Conservation (phyloP, 345 rosid genomes). For the Citrus glauca region DNA sequence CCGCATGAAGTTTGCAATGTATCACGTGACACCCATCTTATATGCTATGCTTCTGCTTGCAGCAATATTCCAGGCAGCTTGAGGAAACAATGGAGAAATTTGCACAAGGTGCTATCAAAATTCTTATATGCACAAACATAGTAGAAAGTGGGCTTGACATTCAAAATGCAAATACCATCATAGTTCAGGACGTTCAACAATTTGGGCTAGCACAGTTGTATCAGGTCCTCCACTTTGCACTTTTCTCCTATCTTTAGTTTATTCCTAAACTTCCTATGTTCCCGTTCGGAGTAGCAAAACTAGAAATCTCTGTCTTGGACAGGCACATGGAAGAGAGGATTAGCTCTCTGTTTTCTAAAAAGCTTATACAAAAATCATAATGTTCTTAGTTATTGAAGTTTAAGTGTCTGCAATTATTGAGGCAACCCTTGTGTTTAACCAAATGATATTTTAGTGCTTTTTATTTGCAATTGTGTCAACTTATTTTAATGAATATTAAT, state of each 20-base stretch:
- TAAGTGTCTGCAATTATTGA: background rate
- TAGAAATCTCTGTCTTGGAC: background rate
- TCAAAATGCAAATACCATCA: conserved; percentile 91
- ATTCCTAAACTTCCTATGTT: background rate
- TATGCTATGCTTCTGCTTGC: conserved; percentile 28
- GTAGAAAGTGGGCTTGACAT: conserved; percentile 98
- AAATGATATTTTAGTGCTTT: background rate
- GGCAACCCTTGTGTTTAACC: no score
- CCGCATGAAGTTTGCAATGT: background rate
- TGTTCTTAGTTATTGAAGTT: background rate
- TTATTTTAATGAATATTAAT: background rate
- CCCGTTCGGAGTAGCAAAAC: background rate
- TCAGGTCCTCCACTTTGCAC: conserved; percentile 51
- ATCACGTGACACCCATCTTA: background rate
- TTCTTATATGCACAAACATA: conserved; percentile 86
- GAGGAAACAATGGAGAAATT: conserved; percentile 96
- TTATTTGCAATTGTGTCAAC: background rate
- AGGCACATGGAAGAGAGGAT: background rate
- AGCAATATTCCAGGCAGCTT: conserved; percentile 90
- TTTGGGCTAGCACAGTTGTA: conserved; percentile 95
- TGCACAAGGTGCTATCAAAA: conserved; percentile 69
- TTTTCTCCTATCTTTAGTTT: conserved; percentile 9
- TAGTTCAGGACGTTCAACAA: conserved; percentile 92
- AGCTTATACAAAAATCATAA: background rate
- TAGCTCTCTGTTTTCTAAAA: background rate